Percentiles rank a stretch among this genome's conserved stretches.
These are phyloP conservation scores for Ceratocystis albifundus DNA, from an alignment of 2,329 filamentous ascomycete genomes.

Conservation along the genomic window DNA sequence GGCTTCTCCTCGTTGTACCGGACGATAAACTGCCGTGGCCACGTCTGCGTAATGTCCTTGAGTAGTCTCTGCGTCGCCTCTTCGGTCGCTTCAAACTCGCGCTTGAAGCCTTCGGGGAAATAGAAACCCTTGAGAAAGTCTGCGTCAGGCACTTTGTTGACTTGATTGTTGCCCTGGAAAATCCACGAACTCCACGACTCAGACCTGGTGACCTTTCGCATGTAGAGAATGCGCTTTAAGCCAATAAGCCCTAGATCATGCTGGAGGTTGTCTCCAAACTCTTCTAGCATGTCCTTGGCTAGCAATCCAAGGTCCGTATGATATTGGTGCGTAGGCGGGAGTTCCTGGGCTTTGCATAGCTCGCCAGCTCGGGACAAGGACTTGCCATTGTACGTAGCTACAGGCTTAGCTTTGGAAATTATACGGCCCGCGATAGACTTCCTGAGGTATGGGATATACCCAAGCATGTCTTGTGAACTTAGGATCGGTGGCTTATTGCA, in stretches of 20 bases:
- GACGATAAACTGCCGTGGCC: slow-evolving; percentile 8
- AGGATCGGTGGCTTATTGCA: background rate
- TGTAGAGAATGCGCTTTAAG: background rate
- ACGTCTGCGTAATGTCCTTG: slow-evolving; percentile 6
- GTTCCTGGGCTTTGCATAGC: background rate
- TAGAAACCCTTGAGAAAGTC: slow-evolving; percentile 1
- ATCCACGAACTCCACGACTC: slow-evolving; percentile 8
- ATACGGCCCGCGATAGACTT: slow-evolving; percentile 1
- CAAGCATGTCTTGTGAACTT: background rate
- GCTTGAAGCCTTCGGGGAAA: slow-evolving; percentile 4
- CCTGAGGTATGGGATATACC: slow-evolving; percentile 1
- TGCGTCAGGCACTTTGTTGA: background rate
- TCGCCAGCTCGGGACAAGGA: background rate
- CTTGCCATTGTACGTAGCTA: background rate
- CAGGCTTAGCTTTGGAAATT: slow-evolving; percentile 10
- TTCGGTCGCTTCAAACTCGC: slow-evolving; percentile 6
- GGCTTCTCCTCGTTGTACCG: slow-evolving; percentile 7
- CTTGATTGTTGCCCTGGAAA: slow-evolving; percentile 9
- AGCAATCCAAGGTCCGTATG: background rate
- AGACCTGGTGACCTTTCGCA: background rate
- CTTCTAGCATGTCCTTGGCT: slow-evolving; percentile 10
- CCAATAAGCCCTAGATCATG: slow-evolving; percentile 7
- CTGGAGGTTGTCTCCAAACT: slow-evolving; percentile 1
- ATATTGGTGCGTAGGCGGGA: background rate
- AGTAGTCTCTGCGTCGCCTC: slow-evolving; percentile 4